Evolutionary conservation across 306 rosid species (phyloP), one percentile per base, ranked within the genome.

Genomic region (Dicorynia guianensis): DNA sequence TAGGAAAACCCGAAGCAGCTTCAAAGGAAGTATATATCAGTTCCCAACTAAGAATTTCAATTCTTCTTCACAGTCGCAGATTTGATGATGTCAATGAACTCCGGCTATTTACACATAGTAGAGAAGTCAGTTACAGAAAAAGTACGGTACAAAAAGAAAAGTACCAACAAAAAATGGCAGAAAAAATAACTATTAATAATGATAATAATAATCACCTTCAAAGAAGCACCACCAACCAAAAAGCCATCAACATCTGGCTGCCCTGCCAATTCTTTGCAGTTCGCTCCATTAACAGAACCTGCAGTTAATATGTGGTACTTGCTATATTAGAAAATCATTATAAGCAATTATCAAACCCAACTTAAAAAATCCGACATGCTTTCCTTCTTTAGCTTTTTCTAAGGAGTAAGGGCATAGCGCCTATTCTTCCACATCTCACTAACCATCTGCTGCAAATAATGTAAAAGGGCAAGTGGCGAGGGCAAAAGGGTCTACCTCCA

Each of bases 201-300:
- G 30, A 25, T 25, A 25, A 11, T 35, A 49, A 17, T 1, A 57
- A 38, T 48, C 58, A 90, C 96, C 97, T 91, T 88, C 40, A 91
- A 85, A 56, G 97, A 94, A 87, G 97, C 97, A 84, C 97, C 97
- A 4, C 98, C 98, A 59, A 92, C 97, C 85, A 94, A 85, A 88
- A 94, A 94, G 48, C 96, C 98, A 83, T 94, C 98, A 66, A 94
- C 67, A 69, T 94, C 98, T 18, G 88, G 88, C 82, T 92, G 94
- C 35, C 71, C 74, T 65, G 97, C 97, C 86, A 94, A 67, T 76
- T 94, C 98, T 60, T 83, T 88, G 90, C 88, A 52, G 84, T 94
- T 94, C 70, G 86, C 95, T 72, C 97, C 98, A 71, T 87, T 94
- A 57, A 91, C 98, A 62, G 97, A 94, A 65, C 98, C 98, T 93